A percentile compares a stretch with the other conserved stretches of the same genome.
Conservation (phyloP, 495 filamentous ascomycete genomes). For the Neurospora sp. region DNA sequence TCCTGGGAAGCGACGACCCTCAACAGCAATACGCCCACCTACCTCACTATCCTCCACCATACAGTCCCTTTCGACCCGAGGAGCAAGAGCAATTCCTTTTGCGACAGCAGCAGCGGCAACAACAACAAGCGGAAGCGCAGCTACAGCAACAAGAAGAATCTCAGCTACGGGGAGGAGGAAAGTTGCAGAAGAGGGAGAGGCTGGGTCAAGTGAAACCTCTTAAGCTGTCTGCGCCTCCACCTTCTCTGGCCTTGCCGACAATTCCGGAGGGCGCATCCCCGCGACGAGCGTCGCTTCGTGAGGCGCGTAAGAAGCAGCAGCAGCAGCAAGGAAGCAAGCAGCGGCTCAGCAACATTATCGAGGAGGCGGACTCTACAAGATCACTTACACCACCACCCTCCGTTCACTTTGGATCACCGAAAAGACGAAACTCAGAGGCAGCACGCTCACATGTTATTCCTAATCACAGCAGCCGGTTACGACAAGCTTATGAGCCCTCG, state of each 20-base stretch:
- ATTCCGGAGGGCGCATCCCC: conserved; percentile 37
- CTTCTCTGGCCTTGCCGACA: conserved; percentile 21
- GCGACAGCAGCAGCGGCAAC: not conserved
- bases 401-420: conserved; percentile 26
- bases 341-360: not conserved
- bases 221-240: not conserved
- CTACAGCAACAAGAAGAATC: not conserved
- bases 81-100: not conserved
- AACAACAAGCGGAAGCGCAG: not conserved
- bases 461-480: conserved; percentile 21
- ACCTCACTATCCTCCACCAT: not conserved
- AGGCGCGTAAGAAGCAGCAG: conserved; percentile 13
- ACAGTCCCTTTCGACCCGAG: not conserved
- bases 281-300: conserved; percentile 25
- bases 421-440: conserved; percentile 7
- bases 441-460: not conserved
- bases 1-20: not conserved
- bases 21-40: not conserved
- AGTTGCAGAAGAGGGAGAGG: conserved; percentile 33
- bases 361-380: not conserved
- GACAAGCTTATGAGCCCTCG: conserved; percentile 39
- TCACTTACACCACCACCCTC: not conserved
- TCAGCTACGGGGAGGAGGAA: conserved; percentile 14
- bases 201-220: not conserved
- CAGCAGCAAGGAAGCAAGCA: not conserved